Evolutionary conservation across 768 basidiomycete genomes (phyloP), one percentile per base, ranked within the genome.

Genomic region (Tylopilus plumbeoviolaceoides): DNA sequence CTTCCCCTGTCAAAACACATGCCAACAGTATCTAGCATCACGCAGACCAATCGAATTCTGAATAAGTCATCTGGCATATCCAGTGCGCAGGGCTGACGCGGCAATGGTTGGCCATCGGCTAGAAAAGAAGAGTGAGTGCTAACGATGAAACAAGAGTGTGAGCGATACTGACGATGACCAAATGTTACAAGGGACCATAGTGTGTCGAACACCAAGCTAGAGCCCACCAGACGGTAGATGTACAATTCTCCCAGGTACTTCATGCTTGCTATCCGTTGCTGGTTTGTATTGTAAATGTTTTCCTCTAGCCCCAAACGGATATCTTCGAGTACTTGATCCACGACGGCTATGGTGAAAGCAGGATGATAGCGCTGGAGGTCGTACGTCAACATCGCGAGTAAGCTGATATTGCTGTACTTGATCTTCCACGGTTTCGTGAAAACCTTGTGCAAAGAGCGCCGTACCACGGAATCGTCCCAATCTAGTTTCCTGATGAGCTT

Each of bases 381-480:
- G 63, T 95, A 95, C 3, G 95, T 88, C 53, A 98, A 75, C 83
- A 97, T 95, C 11, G 97, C 95, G 46, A 98, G 75, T 27, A 97
- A 77, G 51, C 85, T 81, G 61, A 99, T 83, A 63, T 91, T 95
- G 54, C 85, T 79, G 65, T 87, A 98, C 63, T 93, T 95, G 72
- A 98, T 81, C 68, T 98, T 98, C 94, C 95, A 97, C 3, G 95
- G 89, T 63, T 97, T 95, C n/a, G 90, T 91, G 73, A 99, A 99
- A 38, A 91, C 82, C 65, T 91, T 90, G 73, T 87, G 84, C 7
- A 98, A 75, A 21, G 80, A 81, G 25, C 77, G 77, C 36, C 80
- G 78, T 28, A 88, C 64, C 21, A 70, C 55, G 7, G 72, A 68
- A 65, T 91, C 84, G n/a, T 95, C 91, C 97, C 97, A 99, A 62